Base-by-base conservation (phyloP, 164 flowering plant genomes). In the Nelumbo lutea region DNA sequence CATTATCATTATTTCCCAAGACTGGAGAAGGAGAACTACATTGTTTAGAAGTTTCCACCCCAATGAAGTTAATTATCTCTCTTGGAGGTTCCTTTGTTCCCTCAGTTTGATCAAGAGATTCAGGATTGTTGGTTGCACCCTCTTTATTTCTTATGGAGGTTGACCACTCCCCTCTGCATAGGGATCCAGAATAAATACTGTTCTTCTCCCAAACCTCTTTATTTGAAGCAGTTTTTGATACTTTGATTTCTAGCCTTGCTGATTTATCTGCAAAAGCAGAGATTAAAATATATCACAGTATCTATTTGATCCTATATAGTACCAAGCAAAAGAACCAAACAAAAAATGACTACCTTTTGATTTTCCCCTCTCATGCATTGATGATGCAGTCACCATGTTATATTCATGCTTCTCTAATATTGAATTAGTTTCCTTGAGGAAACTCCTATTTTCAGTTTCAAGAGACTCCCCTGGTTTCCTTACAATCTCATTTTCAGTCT, bases 31-130 rank as follows among this genome's bases (percentile, higher is more conserved):
- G 15, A 65, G 11, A 38, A 51, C 51, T 56, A 46, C 58, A 59
- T 61, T 62, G 74, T 46, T 42, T 58, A 11, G 67, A 27, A 60
- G 70, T 70, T 45, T 52, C 64, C 13, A 65, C 62, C 47, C 83
- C 81, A 63, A 80, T 73, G 74, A 77, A 82, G 60, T 78, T 83
- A 69, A 76, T 79, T n/a, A 78, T 72, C 52, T 71, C 61, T 61
- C 65, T 53, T 4, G 77, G 64, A 48, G 70, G 75, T 64, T 68
- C 74, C 58, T 59, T 48, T 42, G 9, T 43, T 65, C 61, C 73
- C 61, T 79, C 70, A 70, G 59, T 45, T 62, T 76, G 64, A 59
- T 67, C 51, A 50, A 61, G 61, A 72, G 10, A 45, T 47, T 68
- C 66, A 50, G 59, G 6, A 68, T 48, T 7, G 45, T 42, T 42